Percentiles rank a stretch among this genome's conserved stretches.
These are phyloP conservation scores for Adansonia gregorii DNA, from an alignment of 441 rosid genomes.

Conservation along the genomic window DNA sequence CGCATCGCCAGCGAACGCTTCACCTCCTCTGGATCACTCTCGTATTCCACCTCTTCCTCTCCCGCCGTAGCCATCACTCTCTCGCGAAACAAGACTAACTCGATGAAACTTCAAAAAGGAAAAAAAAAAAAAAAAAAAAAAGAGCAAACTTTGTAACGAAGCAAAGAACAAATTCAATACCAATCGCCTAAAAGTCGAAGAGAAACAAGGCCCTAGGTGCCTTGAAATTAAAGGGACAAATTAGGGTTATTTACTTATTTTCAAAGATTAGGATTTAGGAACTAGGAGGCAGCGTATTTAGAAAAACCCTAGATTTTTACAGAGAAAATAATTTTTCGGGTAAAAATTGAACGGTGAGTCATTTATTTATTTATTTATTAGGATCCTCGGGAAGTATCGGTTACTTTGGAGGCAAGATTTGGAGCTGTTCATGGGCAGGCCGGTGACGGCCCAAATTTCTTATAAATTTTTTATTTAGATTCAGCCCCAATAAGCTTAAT, in stretches of 20 bases:
- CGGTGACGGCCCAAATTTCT: too few species aligned
- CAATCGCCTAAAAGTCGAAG: slow-evolving; percentile 7
- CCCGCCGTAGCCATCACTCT: slow-evolving; percentile 53
- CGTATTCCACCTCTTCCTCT: slow-evolving; percentile 72
- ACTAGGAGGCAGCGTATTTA: slow-evolving; percentile 11
- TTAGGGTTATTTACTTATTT: not conserved
- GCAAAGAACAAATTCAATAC: slow-evolving; percentile 24
- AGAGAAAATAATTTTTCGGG: not conserved
- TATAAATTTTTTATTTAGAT: too few species aligned
- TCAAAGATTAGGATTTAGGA: slow-evolving; percentile 25
- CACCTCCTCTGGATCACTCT: slow-evolving; percentile 93
- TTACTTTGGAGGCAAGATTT: too few species aligned
- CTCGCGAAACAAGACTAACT: slow-evolving; percentile 21
- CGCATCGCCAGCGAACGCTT: slow-evolving; percentile 68
- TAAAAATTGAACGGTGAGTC: not conserved
- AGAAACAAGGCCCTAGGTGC: slow-evolving; percentile 23
- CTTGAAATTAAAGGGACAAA: not conserved
- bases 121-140: not conserved
- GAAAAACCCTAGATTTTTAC: slow-evolving; percentile 30
- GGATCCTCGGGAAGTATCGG: not conserved
- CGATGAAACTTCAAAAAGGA: not conserved
- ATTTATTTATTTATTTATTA: not conserved
- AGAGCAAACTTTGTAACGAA: slow-evolving; percentile 17
- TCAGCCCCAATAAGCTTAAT: too few species aligned
- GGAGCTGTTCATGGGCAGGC: too few species aligned